Percentiles rank a stretch among this genome's conserved stretches.
These are phyloP conservation scores for Phytophthora ohioensis DNA, from an alignment of 352 stramenopile species.

Conservation along the genomic window DNA sequence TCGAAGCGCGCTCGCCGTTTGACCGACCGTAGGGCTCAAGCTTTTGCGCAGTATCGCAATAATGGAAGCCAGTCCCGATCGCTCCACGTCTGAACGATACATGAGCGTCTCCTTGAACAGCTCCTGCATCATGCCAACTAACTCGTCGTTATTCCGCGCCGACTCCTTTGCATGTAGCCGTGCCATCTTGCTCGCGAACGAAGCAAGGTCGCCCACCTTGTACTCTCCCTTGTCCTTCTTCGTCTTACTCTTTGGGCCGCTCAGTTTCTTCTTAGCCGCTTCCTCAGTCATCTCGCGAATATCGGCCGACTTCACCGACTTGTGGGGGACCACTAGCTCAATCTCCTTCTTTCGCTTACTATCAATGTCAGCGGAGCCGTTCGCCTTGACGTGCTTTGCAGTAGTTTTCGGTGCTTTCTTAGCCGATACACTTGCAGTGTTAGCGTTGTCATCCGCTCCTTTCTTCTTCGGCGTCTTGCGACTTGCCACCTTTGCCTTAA, in stretches of 20 bases:
- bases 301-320: conserved; percentile 80
- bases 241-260: conserved; percentile 44
- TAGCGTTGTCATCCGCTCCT: conserved; percentile 34
- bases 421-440: conserved; percentile 13
- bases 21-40: conserved; percentile 67
- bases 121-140: conserved; percentile 76
- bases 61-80: conserved; percentile 72
- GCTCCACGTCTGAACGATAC: conserved; percentile 74
- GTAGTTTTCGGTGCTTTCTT: conserved; percentile 53
- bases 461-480: conserved; percentile 81
- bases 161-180: conserved; percentile 73
- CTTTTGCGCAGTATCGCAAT: conserved; percentile 77
- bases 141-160: conserved; percentile 77
- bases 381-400: conserved; percentile 47
- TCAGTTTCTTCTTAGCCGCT: conserved; percentile 65
- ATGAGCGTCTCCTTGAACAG: conserved; percentile 80
- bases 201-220: conserved; percentile 64
- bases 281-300: conserved; percentile 81
- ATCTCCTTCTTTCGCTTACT: conserved; percentile 86
- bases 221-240: conserved; percentile 76
- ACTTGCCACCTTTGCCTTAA: conserved; percentile 79
- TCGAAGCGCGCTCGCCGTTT: conserved; percentile 78
- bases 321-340: conserved; percentile 77
- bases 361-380: conserved; percentile 55
- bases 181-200: conserved; percentile 71